These are phyloP conservation scores for Clarkia xantiana DNA, from an alignment of 345 rosid species.

Conservation along the genomic window DNA sequence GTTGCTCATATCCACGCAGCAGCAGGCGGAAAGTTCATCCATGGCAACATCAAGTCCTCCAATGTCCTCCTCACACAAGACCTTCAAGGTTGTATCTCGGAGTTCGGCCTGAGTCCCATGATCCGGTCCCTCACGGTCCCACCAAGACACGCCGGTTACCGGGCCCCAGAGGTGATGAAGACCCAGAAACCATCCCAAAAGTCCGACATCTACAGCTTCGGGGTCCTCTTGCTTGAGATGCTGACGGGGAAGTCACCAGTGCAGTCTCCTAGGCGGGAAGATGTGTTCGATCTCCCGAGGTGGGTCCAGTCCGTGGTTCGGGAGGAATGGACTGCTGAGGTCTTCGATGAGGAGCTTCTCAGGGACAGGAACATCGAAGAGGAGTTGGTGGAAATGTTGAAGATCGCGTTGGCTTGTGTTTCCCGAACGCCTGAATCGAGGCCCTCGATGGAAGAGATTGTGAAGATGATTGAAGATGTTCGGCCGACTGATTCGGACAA, in stretches of 20 bases:
- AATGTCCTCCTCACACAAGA: constrained; percentile 57
- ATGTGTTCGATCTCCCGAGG: constrained; percentile 60
- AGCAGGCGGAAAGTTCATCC: constrained; percentile 44
- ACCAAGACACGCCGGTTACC: constrained; percentile 57
- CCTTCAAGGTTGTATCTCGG: constrained; percentile 44
- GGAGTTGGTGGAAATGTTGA: constrained; percentile 93
- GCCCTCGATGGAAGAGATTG: constrained; percentile 65
- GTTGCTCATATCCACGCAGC: constrained; percentile 58
- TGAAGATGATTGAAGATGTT: constrained; percentile 67
- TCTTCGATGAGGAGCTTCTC: constrained; percentile 66
- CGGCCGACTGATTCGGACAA: constrained; percentile 46
- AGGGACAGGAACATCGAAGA: constrained; percentile 57
- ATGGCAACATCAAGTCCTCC: constrained; percentile 72
- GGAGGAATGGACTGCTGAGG: constrained; percentile 95
- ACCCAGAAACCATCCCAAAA: constrained; percentile 43
- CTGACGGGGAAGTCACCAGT: constrained; percentile 73
- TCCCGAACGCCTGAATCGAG: constrained; percentile 51
- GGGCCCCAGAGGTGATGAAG: constrained; percentile 65
- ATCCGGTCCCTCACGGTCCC: constrained; percentile 41
- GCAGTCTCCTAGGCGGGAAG: constrained; percentile 43
- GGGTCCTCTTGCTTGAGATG: constrained; percentile 74
- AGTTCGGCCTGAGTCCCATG: constrained; percentile 53
- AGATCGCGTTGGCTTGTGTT: constrained; percentile 81
- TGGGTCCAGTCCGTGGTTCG: constrained; percentile 88
- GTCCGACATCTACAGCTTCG: constrained; percentile 73